A percentile compares a stretch with the other conserved stretches of the same genome.
These are phyloP conservation scores for Ustilago nuda DNA, from an alignment of 1,284 basidiomycete genomes.

Conservation along the genomic window DNA sequence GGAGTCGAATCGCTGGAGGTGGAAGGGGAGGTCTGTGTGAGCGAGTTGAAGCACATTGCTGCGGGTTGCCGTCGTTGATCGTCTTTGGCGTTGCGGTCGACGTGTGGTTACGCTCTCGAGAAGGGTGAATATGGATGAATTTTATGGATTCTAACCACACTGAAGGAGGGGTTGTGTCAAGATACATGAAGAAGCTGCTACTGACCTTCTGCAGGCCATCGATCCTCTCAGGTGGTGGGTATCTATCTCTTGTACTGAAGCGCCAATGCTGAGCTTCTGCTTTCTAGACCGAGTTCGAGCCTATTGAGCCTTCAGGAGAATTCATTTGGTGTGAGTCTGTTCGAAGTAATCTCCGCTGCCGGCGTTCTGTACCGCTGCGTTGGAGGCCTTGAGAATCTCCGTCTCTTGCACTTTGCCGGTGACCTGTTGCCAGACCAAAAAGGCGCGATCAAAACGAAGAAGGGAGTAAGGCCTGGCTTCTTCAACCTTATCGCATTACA, in stretches of 20 bases:
- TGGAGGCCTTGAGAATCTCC: not conserved
- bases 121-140: not conserved
- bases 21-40: slow-evolving; percentile 10
- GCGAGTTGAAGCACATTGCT: slow-evolving; percentile 18
- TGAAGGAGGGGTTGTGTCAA: not conserved
- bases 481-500: slow-evolving; percentile 8
- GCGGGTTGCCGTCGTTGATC: no score
- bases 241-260: not conserved
- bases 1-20: slow-evolving; percentile 11
- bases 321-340: not conserved
- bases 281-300: slow-evolving; percentile 26
- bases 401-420: not conserved
- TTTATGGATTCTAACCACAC: not conserved
- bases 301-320: slow-evolving; percentile 11
- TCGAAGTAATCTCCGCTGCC: not conserved
- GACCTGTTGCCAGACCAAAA: not conserved
- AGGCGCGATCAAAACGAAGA: not conserved
- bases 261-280: slow-evolving; percentile 1
- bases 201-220: not conserved
- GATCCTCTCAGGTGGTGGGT: not conserved
- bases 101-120: not conserved
- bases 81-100: not conserved
- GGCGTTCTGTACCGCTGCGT: not conserved
- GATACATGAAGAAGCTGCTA: not conserved
- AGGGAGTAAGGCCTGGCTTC: not conserved